Evolutionary conservation across 1,284 basidiomycete species (phyloP), one percentile per base, ranked within the genome.

Genomic region (Rhizoctonia solani): DNA sequence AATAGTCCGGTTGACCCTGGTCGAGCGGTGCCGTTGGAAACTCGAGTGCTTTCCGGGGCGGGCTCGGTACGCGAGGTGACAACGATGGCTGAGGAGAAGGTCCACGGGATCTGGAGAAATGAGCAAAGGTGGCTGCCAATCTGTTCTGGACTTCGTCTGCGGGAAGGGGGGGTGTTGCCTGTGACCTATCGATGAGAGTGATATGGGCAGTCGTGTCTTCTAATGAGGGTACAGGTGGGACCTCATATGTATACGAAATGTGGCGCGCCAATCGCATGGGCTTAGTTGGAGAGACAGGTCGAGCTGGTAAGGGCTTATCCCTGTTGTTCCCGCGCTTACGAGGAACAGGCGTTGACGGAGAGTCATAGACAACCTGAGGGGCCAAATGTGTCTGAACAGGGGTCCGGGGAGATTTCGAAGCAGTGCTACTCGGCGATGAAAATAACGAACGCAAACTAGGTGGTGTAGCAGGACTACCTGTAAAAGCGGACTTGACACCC

Each of bases 61-160:
- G 58, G 16, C 37, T 39, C 8, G 37, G 37, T 39, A 16, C 16
- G 9, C 16, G 37, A 16, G 37, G 16, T 16, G 37, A 16, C 16
- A 16, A 16, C 16, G 37, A 39, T 8, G 37, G 37, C 37, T 39
- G 32, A 13, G 25, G 37, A 1, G 46, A 50, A 27, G 32, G 29
- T 9, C 19, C 30, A 6, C 58, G 44, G 11, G 58, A 30, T 34
- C 37, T 61, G 46, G 42, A 21, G 16, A 61, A 61, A 23, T 61
- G 58, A 2, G 58, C 58, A 61, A 61, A 61, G 2, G 58, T 61
- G 8, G 58, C 58, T n/a, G 58, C 58, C 1, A 61, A 13, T 19
- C 58, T 32, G 23, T 46, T 50, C 11, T 50, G 58, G 8, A 61
- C 46, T 19, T 61, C 58, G 8, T 61, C 58, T 4, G 16, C 58